Percentiles rank a stretch among this genome's conserved stretches.
Conservation (phyloP, 495 filamentous ascomycete species). For the Hypomontagnella submonticulosa region DNA sequence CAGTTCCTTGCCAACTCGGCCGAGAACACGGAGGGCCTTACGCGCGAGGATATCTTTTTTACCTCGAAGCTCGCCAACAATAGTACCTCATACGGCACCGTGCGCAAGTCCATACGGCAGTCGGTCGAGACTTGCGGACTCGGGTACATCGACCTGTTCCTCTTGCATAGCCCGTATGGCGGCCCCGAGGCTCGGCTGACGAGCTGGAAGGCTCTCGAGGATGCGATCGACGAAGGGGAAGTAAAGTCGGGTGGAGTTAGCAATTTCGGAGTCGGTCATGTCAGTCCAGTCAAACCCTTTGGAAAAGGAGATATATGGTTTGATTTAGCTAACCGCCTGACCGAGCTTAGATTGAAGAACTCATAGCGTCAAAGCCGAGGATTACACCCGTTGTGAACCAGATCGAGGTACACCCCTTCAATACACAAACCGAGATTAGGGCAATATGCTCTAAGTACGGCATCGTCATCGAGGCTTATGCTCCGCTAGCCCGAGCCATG, state of each 20-base stretch:
- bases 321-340: constrained; percentile 3
- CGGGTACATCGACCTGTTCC: constrained; percentile 77
- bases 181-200: constrained; percentile 67
- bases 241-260: constrained; percentile 71
- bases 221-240: constrained; percentile 69
- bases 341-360: constrained; percentile 65
- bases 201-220: constrained; percentile 73
- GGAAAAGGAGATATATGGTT: background rate
- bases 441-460: constrained; percentile 63
- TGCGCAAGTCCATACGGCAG: constrained; percentile 65
- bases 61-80: constrained; percentile 73
- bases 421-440: constrained; percentile 67
- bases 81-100: constrained; percentile 63
- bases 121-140: constrained; percentile 65
- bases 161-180: constrained; percentile 74
- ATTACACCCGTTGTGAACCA: constrained; percentile 71
- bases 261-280: constrained; percentile 75
- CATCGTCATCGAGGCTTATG: constrained; percentile 73
- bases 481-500: constrained; percentile 68
- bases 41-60: constrained; percentile 71
- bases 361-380: constrained; percentile 63
- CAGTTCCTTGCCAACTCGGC: constrained; percentile 56
- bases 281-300: constrained; percentile 44
- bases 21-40: constrained; percentile 55
- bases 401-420: constrained; percentile 77